phyloP scores from a whole-genome alignment of 129 eudicot genomes.

The Lactuca sativa region DNA sequence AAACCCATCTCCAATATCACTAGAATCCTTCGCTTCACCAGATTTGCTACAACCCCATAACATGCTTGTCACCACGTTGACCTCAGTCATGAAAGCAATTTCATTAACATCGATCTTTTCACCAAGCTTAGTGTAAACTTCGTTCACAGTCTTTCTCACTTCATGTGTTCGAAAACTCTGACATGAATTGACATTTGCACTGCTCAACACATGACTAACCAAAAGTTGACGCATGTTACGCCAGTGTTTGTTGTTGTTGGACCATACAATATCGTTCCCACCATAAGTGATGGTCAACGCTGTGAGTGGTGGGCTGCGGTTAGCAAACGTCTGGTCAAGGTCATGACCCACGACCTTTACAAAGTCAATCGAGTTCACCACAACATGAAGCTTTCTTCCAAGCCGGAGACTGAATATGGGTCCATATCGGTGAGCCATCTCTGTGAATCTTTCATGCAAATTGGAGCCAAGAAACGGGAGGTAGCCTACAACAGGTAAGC shows the following conservation, averaged over 20 bases:
- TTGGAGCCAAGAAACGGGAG: constrained; percentile 39
- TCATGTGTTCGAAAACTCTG: constrained; percentile 8
- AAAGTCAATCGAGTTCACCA: constrained; percentile 34
- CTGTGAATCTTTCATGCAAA: constrained; percentile 36
- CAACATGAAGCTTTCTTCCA: constrained; percentile 40
- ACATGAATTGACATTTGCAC: constrained; percentile 21
- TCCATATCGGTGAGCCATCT: constrained; percentile 38
- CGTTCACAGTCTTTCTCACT: constrained; percentile 17
- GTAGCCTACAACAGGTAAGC: constrained; percentile 41
- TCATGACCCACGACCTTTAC: constrained; percentile 30
- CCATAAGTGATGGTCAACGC: constrained; percentile 14
- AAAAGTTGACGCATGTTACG: constrained; percentile 22
- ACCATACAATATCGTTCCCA: not conserved
- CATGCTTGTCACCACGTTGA: constrained; percentile 43
- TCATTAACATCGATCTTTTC: constrained; percentile 6
- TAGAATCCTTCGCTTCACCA: constrained; percentile 22
- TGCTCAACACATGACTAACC: constrained; percentile 29
- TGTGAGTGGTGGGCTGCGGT: constrained; percentile 25
- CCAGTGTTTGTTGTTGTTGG: constrained; percentile 30
- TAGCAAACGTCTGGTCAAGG: constrained; percentile 32
- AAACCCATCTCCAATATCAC: constrained; percentile 10
- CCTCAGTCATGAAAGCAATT: constrained; percentile 20
- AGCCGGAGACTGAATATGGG: constrained; percentile 38
- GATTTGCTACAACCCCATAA: constrained; percentile 37
- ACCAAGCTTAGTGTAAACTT: constrained; percentile 4